A percentile compares a stretch with the other conserved stretches of the same genome.
phyloP scores from a whole-genome alignment of 495 filamentous ascomycete species.

The Neurospora cerealis region DNA sequence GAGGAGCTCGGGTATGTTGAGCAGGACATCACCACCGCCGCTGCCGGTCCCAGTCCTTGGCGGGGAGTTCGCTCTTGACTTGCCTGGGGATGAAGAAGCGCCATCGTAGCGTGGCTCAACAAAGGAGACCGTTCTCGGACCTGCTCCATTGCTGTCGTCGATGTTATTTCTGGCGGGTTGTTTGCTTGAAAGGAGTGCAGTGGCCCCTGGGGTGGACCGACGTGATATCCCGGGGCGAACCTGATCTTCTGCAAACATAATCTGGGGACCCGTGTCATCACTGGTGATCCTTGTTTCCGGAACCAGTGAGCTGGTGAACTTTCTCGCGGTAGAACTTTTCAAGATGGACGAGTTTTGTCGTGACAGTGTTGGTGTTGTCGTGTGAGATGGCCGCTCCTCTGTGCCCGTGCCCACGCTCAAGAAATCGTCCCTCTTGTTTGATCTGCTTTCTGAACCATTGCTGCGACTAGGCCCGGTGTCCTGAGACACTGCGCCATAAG shows the following conservation, averaged over 20 bases:
- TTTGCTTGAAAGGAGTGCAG: conserved; percentile 46
- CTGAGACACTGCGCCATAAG: conserved; percentile 7
- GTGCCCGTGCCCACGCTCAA: neutral
- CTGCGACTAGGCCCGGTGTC: neutral
- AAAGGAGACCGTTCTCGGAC: conserved; percentile 62
- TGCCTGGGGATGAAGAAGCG: conserved; percentile 7
- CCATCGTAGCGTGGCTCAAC: conserved; percentile 21
- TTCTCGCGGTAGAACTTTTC: conserved; percentile 39
- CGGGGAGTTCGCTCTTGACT: conserved; percentile 22
- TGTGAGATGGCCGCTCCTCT: conserved; percentile 3
- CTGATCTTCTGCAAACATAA: conserved; percentile 56
- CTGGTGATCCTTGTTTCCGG: conserved; percentile 59
- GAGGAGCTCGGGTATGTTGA: conserved; percentile 29
- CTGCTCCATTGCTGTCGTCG: conserved; percentile 37
- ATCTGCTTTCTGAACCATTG: neutral
- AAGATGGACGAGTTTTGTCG: conserved; percentile 42
- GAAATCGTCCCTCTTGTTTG: neutral
- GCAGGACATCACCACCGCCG: conserved; percentile 14
- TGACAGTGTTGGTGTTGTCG: conserved; percentile 35
- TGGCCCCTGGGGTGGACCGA: conserved; percentile 31
- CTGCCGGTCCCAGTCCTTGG: conserved; percentile 7
- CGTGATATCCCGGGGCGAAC: conserved; percentile 37
- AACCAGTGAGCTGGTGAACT: conserved; percentile 65
- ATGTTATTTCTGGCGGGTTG: conserved; percentile 49
- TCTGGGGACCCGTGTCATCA: conserved; percentile 56